phyloP scores from a whole-genome alignment of 164 flowering plant genomes.

The Cinnamomum micranthum region DNA sequence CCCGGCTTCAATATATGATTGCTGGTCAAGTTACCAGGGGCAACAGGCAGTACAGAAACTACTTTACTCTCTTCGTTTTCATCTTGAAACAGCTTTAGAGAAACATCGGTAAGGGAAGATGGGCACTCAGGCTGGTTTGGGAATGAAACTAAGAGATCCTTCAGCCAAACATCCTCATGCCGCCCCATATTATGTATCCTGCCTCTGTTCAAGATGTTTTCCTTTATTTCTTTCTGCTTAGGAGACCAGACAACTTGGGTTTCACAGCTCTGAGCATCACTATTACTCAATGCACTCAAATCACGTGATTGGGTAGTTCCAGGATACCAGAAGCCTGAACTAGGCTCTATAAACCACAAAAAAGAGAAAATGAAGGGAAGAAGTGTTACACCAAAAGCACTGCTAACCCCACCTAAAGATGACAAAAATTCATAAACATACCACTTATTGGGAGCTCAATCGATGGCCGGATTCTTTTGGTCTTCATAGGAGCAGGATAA shows the following conservation, averaged over 20 bases:
- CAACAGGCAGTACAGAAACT: constrained; percentile 32
- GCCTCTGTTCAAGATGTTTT: constrained; percentile 17
- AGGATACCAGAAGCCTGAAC: constrained; percentile 45
- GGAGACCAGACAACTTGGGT: not conserved
- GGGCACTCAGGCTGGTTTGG: constrained; percentile 27
- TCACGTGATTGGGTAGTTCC: constrained; percentile 41
- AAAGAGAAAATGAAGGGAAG: not conserved
- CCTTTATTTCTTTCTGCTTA: constrained; percentile 29
- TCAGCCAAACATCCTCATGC: constrained; percentile 24
- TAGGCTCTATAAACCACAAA: constrained; percentile 29
- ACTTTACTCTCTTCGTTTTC: constrained; percentile 45
- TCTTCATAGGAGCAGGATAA: constrained; percentile 36
- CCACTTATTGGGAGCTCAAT: constrained; percentile 48
- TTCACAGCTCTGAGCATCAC: not conserved
- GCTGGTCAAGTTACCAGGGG: constrained; percentile 26
- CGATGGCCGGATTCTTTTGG: constrained; percentile 54
- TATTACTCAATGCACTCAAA: constrained; percentile 13
- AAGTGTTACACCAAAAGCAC: not conserved
- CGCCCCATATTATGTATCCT: constrained; percentile 16
- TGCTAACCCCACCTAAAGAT: no score
- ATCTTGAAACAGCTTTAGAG: constrained; percentile 36
- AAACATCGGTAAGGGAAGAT: constrained; percentile 24
- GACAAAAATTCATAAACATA: constrained; percentile 1
- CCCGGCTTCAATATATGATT: constrained; percentile 18
- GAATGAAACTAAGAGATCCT: constrained; percentile 9